Conservation (phyloP, 306 rosid genomes). For the Corylus avellana region DNA sequence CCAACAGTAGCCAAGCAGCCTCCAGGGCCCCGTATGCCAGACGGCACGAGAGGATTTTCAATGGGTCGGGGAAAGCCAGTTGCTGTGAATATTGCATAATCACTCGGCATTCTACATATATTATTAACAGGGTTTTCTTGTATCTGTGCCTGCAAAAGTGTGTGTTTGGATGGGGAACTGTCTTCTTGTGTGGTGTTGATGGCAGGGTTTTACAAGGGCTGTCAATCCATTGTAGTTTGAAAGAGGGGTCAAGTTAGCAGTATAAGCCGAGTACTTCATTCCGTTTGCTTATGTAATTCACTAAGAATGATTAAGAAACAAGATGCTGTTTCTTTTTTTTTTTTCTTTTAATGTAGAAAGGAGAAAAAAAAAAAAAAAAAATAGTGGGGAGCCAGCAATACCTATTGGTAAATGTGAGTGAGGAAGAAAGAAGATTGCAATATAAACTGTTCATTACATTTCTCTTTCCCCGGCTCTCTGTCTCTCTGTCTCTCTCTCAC, state of each 20-base stretch:
- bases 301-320: not conserved
- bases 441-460: not conserved
- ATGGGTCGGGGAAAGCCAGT: constrained; percentile 90
- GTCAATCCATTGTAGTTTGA: constrained; percentile 21
- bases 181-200: constrained; percentile 20
- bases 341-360: constrained; percentile 6
- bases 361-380: not conserved
- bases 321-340: not conserved
- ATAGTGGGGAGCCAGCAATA: constrained; percentile 7
- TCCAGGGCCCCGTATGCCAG: constrained; percentile 99
- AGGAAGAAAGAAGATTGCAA: constrained; percentile 18
- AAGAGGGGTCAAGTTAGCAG: not conserved
- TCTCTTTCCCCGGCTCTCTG: not conserved
- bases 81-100: constrained; percentile 60
- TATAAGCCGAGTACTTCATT: not conserved
- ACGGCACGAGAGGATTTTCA: constrained; percentile 94
- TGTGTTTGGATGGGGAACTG: constrained; percentile 9
- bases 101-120: not conserved
- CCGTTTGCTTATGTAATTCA: constrained; percentile 9
- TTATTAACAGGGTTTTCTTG: not conserved
- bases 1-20: constrained; percentile 62
- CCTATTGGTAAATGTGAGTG: constrained; percentile 31
- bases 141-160: constrained; percentile 18
- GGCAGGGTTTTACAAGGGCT: constrained; percentile 38
- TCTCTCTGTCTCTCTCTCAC: not conserved